Evolutionary conservation across 1,139 yeast species (phyloP), one percentile per base, ranked within the genome.

Genomic region (Pichia cactophila): DNA sequence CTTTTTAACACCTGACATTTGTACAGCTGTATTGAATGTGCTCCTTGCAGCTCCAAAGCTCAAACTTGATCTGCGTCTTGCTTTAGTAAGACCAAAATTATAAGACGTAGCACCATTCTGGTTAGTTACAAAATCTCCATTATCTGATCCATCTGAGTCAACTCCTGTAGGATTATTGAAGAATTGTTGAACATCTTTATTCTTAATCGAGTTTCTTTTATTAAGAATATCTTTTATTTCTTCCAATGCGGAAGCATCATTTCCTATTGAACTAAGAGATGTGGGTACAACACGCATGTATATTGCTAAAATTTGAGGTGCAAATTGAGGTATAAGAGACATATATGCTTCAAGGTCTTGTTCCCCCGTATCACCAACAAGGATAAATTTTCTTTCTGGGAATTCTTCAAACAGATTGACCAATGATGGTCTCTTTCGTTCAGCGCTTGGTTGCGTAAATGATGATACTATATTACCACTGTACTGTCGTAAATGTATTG

Each of bases 351-450:
- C 98, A 44, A 92, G 71, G 67, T 94, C 99, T 55, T 83, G 83
- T 63, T 94, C 98, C 1, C 98, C 97, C 2, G 97, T 84, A 64
- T 94, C 99, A 23, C 99, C 99, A 28, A 92, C 75, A 50, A 95
- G 72, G 23, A 92, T 73, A 62, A 92, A 92, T 59, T 77, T 80
- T 56, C 90, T 81, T 1, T 77, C 57, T 0, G 95, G 90, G 61
- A 88, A 90, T 60, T 90, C 96, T 2, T 67, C 65, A 31, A 88
- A 58, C n/a, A 92, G 77, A 52, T 78, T 74, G 44, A 74, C 70
- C 47, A 94, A 72, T 0, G 88, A 76, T 14, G 75, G 73, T 51
- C 79, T 75, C 66, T 94, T 94, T 50, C 95, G 77, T 48, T 88
- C 88, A 2, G 85, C 81, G 1, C 94, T 82, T 0, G 97, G 95